These are phyloP conservation scores for Perkinsus olseni DNA, from an alignment of 169 alveolate genomes.

Conservation along the genomic window DNA sequence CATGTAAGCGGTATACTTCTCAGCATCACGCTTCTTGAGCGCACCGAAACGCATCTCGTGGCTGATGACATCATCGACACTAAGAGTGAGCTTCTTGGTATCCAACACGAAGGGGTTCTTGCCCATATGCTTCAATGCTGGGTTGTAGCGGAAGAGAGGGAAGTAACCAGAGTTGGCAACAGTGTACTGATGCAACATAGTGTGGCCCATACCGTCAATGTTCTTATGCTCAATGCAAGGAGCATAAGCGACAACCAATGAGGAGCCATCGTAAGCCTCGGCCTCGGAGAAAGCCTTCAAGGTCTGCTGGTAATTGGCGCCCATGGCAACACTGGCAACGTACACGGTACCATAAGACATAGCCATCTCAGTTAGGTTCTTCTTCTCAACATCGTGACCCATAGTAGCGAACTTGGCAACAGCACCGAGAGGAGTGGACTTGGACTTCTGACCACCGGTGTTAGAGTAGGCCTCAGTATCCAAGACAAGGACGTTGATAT, in stretches of 20 bases:
- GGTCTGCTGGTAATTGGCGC: slow-evolving; percentile 42
- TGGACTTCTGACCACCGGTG: slow-evolving; percentile 50
- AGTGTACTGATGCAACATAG: slow-evolving; percentile 29
- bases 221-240: slow-evolving; percentile 54
- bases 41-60: slow-evolving; percentile 34
- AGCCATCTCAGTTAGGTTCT: slow-evolving; percentile 47
- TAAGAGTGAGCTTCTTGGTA: slow-evolving; percentile 25
- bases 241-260: slow-evolving; percentile 45
- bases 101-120: slow-evolving; percentile 33
- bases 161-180: slow-evolving; percentile 48
- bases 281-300: slow-evolving; percentile 44
- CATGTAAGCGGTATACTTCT: slow-evolving; percentile 14
- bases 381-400: slow-evolving; percentile 44
- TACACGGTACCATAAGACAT: slow-evolving; percentile 49
- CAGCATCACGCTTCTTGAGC: slow-evolving; percentile 30
- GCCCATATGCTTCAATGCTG: slow-evolving; percentile 26
- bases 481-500: slow-evolving; percentile 41
- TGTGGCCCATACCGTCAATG: background rate
- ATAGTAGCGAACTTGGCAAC: slow-evolving; percentile 48
- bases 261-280: slow-evolving; percentile 44
- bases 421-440: slow-evolving; percentile 51
- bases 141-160: slow-evolving; percentile 42
- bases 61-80: slow-evolving; percentile 20
- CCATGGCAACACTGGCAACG: slow-evolving; percentile 47
- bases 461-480: slow-evolving; percentile 53